A percentile compares a stretch with the other conserved stretches of the same genome.
Evolutionary conservation across 495 filamentous ascomycete genomes (phyloP).

Genomic region (Xylaria telfairii): DNA sequence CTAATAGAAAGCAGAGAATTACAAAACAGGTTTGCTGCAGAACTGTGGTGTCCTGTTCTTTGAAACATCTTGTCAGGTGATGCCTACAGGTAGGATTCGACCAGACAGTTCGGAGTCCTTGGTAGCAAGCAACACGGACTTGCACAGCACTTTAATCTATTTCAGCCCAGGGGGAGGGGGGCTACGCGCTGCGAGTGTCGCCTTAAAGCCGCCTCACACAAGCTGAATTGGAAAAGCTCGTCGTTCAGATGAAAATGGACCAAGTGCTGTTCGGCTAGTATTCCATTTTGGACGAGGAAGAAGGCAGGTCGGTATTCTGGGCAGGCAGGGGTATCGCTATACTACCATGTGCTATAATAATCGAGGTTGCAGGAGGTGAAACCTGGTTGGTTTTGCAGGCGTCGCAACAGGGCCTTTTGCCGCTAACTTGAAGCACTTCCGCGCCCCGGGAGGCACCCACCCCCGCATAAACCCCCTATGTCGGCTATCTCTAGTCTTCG

Average conservation of each 20-base stretch:
- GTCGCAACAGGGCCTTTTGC: constrained; percentile 33
- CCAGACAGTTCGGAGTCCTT: constrained; percentile 1
- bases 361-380: constrained; percentile 32
- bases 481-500: not conserved
- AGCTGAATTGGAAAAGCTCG: not conserved
- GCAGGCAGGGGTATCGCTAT: not conserved
- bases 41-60: not conserved
- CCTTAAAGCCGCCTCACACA: not conserved
- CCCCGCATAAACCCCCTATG: constrained; percentile 25
- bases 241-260: not conserved
- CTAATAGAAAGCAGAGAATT: not conserved
- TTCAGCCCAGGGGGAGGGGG: not conserved
- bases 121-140: not conserved
- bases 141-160: not conserved
- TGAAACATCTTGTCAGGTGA: not conserved
- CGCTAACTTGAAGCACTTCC: constrained; percentile 41
- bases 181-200: not conserved
- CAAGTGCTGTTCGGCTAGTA: not conserved
- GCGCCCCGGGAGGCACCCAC: constrained; percentile 30
- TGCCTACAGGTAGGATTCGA: not conserved
- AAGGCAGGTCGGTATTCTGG: not conserved
- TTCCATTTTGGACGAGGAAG: not conserved
- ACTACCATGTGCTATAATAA: constrained; percentile 6
- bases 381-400: constrained; percentile 39
- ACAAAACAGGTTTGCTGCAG: not conserved